Percentiles rank a stretch among this genome's conserved stretches.
phyloP scores from a whole-genome alignment of 208 protist genomes.

The Leishmania tarentolae region DNA sequence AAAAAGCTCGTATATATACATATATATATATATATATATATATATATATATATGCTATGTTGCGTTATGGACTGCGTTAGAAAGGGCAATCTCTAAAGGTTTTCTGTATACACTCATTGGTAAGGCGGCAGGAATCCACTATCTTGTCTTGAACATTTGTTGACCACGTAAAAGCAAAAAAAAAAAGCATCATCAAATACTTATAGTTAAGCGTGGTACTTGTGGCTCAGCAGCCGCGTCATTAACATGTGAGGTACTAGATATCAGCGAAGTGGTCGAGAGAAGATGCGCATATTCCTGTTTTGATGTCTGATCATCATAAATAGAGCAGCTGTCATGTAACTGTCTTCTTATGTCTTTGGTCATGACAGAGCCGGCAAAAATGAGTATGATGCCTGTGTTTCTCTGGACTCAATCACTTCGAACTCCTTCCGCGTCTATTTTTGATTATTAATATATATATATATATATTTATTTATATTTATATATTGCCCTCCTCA shows the following conservation, averaged over 20 bases:
- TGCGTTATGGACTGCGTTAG: not conserved
- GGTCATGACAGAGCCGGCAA: not conserved
- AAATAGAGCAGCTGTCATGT: not conserved
- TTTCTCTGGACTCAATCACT: not conserved
- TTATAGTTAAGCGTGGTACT: not conserved
- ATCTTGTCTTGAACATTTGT: not conserved
- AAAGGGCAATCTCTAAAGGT: not conserved
- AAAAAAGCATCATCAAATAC: not conserved
- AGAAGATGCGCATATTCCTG: not conserved
- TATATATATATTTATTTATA: not conserved
- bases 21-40: not conserved
- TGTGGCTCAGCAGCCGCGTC: not conserved
- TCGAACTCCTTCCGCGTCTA: not conserved
- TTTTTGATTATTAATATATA: not conserved
- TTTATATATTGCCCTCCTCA: not conserved
- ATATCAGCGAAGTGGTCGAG: not conserved
- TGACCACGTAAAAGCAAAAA: conserved; percentile 1
- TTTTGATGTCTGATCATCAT: not conserved
- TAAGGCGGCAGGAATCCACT: not conserved
- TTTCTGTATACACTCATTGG: not conserved
- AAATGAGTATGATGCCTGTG: not conserved
- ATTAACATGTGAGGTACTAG: not conserved
- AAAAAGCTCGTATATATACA: conserved; percentile 26
- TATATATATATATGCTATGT: not conserved
- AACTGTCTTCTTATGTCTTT: not conserved